These are phyloP conservation scores for Colletotrichum viniferum DNA, from an alignment of 2,329 filamentous ascomycete genomes.

Conservation along the genomic window DNA sequence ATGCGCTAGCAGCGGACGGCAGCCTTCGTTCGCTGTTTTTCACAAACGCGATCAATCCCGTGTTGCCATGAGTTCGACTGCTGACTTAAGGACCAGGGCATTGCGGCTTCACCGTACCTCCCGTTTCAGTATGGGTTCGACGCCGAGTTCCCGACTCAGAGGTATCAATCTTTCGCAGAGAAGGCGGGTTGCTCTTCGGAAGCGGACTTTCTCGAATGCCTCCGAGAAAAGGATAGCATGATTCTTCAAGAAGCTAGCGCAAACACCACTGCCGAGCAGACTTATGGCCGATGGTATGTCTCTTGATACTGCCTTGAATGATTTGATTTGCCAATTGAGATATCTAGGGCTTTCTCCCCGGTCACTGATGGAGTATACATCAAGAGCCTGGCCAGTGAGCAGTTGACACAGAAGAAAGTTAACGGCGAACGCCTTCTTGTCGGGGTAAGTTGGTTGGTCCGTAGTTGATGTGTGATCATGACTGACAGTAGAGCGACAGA, in stretches of 20 bases:
- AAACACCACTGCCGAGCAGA: constrained; percentile 21
- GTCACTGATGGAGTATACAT: constrained; percentile 38
- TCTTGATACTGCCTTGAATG: neutral
- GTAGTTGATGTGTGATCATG: neutral
- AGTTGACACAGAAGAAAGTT: constrained; percentile 31
- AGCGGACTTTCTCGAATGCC: constrained; percentile 28
- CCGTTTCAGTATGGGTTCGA: constrained; percentile 3
- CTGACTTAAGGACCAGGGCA: neutral
- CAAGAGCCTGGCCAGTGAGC: constrained; percentile 29
- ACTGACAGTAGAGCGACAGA: neutral
- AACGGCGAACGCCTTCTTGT: constrained; percentile 27
- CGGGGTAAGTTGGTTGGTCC: neutral
- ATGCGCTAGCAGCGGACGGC: constrained; percentile 47
- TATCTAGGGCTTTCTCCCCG: constrained; percentile 30
- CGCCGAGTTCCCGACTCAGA: neutral
- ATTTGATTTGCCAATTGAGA: neutral
- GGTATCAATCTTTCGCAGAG: constrained; percentile 21
- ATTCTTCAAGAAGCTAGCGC: constrained; percentile 28
- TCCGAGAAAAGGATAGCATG: constrained; percentile 30
- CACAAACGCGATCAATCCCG: constrained; percentile 1
- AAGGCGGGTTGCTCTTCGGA: constrained; percentile 41
- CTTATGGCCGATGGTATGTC: constrained; percentile 25
- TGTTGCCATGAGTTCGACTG: rapidly evolving
- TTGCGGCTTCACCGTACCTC: constrained; percentile 10
- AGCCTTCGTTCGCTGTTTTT: constrained; percentile 48